phyloP scores from a whole-genome alignment of 1,139 yeast species.

The Blastobotrys serpentis region DNA sequence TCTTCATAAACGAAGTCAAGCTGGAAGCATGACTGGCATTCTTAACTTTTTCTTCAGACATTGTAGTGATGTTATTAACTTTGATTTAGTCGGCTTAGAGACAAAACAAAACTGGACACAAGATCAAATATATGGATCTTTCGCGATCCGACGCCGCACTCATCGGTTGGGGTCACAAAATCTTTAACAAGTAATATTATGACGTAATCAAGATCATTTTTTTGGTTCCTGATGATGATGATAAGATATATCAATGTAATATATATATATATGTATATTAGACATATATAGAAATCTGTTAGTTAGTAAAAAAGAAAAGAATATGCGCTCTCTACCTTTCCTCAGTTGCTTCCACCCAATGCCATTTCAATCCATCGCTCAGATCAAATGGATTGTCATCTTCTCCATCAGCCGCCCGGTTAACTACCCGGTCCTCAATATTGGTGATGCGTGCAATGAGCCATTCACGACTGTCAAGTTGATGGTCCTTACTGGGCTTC shows the following conservation, averaged over 20 bases:
- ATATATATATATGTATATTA: too few relatives aligned
- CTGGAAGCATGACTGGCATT: constrained; percentile 26
- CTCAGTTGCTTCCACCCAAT: constrained; percentile 33
- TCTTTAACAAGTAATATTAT: too few relatives aligned
- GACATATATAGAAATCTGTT: too few relatives aligned
- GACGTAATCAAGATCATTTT: too few relatives aligned
- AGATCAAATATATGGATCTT: background rate
- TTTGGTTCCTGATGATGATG: too few relatives aligned
- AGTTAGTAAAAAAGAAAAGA: too few relatives aligned
- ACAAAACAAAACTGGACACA: background rate
- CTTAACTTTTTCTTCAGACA: constrained; percentile 16
- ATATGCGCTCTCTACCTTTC: constrained; percentile 13
- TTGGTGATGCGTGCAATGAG: constrained; percentile 60
- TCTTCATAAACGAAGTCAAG: constrained; percentile 60
- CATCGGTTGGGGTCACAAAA: background rate
- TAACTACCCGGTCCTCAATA: constrained; percentile 47
- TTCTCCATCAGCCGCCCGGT: constrained; percentile 25
- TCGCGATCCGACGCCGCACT: background rate
- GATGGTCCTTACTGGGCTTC: constrained; percentile 41
- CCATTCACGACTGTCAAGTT: constrained; percentile 56
- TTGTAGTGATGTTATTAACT: background rate
- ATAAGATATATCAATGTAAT: too few relatives aligned
- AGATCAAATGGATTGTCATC: constrained; percentile 50
- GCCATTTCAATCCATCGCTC: constrained; percentile 46
- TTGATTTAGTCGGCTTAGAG: background rate